These are phyloP conservation scores for Nyctanthes arbortristis DNA, from an alignment of 257 asterid species.

Conservation along the genomic window DNA sequence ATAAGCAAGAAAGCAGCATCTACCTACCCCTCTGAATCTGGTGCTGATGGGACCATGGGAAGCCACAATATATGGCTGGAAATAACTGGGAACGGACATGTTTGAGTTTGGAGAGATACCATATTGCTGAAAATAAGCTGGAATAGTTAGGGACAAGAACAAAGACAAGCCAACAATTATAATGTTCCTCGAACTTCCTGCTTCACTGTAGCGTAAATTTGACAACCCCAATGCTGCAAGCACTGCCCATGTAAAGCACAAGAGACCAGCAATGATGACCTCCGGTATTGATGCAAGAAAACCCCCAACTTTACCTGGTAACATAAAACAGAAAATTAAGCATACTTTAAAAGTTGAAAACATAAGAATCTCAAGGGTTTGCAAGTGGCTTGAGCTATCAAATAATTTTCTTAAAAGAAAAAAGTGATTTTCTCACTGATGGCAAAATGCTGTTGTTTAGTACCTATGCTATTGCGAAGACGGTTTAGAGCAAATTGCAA, in stretches of 20 bases:
- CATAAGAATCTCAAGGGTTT: neutral
- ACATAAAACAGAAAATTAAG: constrained; percentile 6
- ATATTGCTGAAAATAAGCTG: constrained; percentile 94
- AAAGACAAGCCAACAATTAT: constrained; percentile 89
- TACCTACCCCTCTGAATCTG: constrained; percentile 64
- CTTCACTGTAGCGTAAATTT: constrained; percentile 90
- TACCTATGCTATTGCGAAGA: neutral
- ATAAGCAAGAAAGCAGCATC: constrained; percentile 4
- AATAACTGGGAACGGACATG: constrained; percentile 74
- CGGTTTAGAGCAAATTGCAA: neutral
- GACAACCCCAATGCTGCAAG: constrained; percentile 92
- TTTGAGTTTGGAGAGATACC: constrained; percentile 79
- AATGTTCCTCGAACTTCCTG: constrained; percentile 96
- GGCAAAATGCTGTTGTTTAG: neutral
- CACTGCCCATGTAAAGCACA: constrained; percentile 99
- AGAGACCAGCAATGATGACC: constrained; percentile 91
- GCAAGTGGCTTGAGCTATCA: neutral
- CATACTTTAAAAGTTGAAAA: neutral
- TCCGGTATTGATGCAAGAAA: constrained; percentile 93
- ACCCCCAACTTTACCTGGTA: constrained; percentile 95
- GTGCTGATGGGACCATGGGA: constrained; percentile 94
- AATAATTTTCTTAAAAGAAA: neutral
- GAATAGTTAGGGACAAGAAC: constrained; percentile 80
- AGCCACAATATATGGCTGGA: constrained; percentile 82
- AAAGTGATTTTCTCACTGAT: neutral